phyloP scores from a whole-genome alignment of 129 eudicot species.

The Lonicera japonica region DNA sequence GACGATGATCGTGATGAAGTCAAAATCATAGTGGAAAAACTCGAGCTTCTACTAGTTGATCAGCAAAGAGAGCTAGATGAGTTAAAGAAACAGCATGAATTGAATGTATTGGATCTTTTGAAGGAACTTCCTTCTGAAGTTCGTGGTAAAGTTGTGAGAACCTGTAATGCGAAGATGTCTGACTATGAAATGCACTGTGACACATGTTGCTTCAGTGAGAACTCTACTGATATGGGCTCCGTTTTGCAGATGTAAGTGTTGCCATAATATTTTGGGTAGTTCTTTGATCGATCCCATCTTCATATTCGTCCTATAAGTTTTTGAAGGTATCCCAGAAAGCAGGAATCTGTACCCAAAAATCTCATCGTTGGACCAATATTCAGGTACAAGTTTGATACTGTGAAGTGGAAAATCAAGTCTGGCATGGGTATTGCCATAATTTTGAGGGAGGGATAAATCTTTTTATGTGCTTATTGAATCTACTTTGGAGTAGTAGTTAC shows the following conservation, averaged over 20 bases:
- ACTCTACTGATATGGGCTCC: slow-evolving; percentile 12
- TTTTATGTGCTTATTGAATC: slow-evolving; percentile 8
- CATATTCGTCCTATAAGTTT: not conserved
- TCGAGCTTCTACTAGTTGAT: slow-evolving; percentile 45
- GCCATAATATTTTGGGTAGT: slow-evolving; percentile 15
- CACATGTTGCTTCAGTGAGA: slow-evolving; percentile 5
- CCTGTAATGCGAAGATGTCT: slow-evolving; percentile 36
- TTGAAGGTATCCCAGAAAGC: slow-evolving; percentile 22
- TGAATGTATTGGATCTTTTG: slow-evolving; percentile 39
- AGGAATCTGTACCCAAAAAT: slow-evolving; percentile 17
- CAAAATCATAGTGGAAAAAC: slow-evolving; percentile 36
- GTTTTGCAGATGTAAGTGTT: slow-evolving; percentile 31
- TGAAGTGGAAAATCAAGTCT: slow-evolving; percentile 16
- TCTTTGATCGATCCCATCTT: slow-evolving; percentile 16
- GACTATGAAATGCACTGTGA: slow-evolving; percentile 20
- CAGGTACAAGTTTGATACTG: slow-evolving; percentile 15
- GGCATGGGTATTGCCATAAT: slow-evolving; percentile 41
- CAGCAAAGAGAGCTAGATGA: slow-evolving; percentile 77
- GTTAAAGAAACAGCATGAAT: slow-evolving; percentile 56
- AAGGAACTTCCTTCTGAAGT: slow-evolving; percentile 51
- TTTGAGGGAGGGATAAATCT: slow-evolving; percentile 28
- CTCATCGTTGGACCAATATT: slow-evolving; percentile 10
- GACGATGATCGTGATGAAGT: slow-evolving; percentile 25
- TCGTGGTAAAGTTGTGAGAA: slow-evolving; percentile 35
- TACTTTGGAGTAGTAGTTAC: not conserved